Evolutionary conservation across 1,284 basidiomycete genomes (phyloP).

Genomic region (Hymenochaete sp.): DNA sequence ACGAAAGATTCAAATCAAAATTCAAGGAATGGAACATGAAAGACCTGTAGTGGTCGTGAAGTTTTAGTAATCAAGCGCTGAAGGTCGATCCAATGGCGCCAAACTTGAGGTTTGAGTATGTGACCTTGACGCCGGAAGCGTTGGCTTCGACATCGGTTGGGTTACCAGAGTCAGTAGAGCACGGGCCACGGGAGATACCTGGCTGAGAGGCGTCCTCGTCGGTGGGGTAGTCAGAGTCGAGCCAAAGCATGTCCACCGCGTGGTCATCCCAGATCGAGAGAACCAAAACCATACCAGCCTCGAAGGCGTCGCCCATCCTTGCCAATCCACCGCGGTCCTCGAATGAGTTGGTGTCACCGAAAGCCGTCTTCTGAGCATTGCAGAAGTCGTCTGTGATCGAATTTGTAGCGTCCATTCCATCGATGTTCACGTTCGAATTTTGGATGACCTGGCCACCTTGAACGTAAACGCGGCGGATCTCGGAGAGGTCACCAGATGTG

Average conservation of each 20-base stretch:
- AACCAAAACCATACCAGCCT: constrained; percentile 23
- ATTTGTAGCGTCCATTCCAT: constrained; percentile 31
- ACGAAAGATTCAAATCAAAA: too few relatives aligned
- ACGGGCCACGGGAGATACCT: constrained; percentile 31
- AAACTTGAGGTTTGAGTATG: constrained; percentile 25
- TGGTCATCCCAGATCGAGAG: constrained; percentile 31
- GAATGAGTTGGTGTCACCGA: constrained; percentile 32
- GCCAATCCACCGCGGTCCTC: constrained; percentile 26
- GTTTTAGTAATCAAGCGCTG: too few relatives aligned
- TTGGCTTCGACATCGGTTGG: constrained; percentile 27
- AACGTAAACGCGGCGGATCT: constrained; percentile 47
- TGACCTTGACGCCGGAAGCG: constrained; percentile 16
- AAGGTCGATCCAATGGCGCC: constrained; percentile 24
- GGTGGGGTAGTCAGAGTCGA: constrained; percentile 32
- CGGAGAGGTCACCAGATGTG: constrained; percentile 36
- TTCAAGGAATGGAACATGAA: too few relatives aligned
- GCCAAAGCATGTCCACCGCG: constrained; percentile 33
- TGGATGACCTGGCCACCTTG: constrained; percentile 43
- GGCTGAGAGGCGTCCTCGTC: constrained; percentile 25
- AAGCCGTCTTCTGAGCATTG: constrained; percentile 31
- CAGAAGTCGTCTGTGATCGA: constrained; percentile 34
- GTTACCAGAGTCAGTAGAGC: constrained; percentile 28
- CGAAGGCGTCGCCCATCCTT: constrained; percentile 21
- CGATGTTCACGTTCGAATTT: constrained; percentile 38
- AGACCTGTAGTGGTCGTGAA: too few relatives aligned